Conservation (phyloP, 768 basidiomycete species). For the Lactifluus piperatus region DNA sequence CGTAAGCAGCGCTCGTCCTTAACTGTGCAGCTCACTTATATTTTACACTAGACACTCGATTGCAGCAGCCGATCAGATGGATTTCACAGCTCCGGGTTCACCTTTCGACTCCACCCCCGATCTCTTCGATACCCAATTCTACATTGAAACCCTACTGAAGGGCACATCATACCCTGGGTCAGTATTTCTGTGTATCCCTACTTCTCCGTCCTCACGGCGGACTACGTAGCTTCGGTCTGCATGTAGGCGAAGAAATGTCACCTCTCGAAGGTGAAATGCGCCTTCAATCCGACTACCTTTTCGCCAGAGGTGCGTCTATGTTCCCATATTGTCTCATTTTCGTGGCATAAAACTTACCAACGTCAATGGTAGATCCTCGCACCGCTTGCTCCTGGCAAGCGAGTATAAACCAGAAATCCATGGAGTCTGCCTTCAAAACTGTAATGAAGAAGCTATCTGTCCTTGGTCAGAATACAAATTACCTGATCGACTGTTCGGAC, state of each 20-base stretch:
- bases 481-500: slow-evolving; percentile 21
- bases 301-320: slow-evolving; percentile 24
- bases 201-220: neutral
- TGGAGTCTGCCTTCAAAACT: slow-evolving; percentile 24
- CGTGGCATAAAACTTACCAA: neutral
- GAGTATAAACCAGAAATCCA: slow-evolving; percentile 26
- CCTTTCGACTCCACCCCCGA: slow-evolving; percentile 28
- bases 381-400: slow-evolving; percentile 31
- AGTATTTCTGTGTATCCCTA: neutral
- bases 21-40: slow-evolving; percentile 14
- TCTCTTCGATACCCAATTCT: slow-evolving; percentile 26
- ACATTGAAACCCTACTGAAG: slow-evolving; percentile 30
- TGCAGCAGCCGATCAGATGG: slow-evolving; percentile 21
- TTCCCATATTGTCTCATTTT: neutral
- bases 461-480: slow-evolving; percentile 23
- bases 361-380: slow-evolving; percentile 22
- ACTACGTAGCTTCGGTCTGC: slow-evolving; percentile 17
- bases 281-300: slow-evolving; percentile 27
- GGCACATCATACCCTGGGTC: slow-evolving; percentile 27
- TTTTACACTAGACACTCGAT: slow-evolving; percentile 20
- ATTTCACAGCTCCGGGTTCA: slow-evolving; percentile 26
- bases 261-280: slow-evolving; percentile 29
- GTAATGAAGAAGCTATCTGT: slow-evolving; percentile 27
- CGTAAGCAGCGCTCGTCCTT: slow-evolving; percentile 18
- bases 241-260: slow-evolving; percentile 27